Percentiles rank a stretch among this genome's conserved stretches.
These are phyloP conservation scores for Schwanniomyces occidentalis DNA, from an alignment of 805 yeast species.

Conservation along the genomic window DNA sequence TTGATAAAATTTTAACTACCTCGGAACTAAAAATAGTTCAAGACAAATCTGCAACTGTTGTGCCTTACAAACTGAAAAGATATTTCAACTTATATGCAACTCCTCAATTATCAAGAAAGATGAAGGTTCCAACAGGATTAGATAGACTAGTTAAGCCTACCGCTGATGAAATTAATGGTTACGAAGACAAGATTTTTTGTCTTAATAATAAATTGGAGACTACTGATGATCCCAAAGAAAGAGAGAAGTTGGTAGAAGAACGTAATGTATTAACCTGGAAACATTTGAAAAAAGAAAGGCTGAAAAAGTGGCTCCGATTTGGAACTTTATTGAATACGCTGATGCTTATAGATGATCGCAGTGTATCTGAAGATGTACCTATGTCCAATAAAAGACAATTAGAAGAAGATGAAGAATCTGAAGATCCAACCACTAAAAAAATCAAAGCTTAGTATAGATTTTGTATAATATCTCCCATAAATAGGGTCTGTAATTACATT, in stretches of 20 bases:
- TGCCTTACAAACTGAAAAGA: conserved; percentile 32
- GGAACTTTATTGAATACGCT: conserved; percentile 13
- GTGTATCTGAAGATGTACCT: not conserved
- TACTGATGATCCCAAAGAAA: conserved; percentile 7
- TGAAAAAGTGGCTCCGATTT: conserved; percentile 26
- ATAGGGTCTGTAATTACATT: too few relatives aligned
- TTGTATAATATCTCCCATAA: too few relatives aligned
- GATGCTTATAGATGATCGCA: conserved; percentile 4
- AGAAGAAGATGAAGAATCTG: not conserved
- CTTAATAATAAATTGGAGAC: conserved; percentile 12
- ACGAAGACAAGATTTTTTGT: conserved; percentile 8
- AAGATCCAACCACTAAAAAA: conserved; percentile 1
- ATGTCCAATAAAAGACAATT: not conserved
- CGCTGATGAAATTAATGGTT: conserved; percentile 2
- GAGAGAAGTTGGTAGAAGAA: conserved; percentile 20
- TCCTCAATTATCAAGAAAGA: conserved; percentile 41
- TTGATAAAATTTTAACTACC: conserved; percentile 17
- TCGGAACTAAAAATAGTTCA: conserved; percentile 20
- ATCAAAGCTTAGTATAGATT: conserved; percentile 3
- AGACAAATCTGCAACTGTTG: conserved; percentile 16
- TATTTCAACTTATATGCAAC: conserved; percentile 44
- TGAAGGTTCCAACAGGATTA: conserved; percentile 38
- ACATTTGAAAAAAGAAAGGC: conserved; percentile 22
- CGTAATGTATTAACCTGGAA: conserved; percentile 36
- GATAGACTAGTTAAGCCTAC: conserved; percentile 12